Percentiles rank a stretch among this genome's conserved stretches.
Evolutionary conservation across 768 basidiomycete species (phyloP).

Genomic region (Neoboletus brunneissimus): DNA sequence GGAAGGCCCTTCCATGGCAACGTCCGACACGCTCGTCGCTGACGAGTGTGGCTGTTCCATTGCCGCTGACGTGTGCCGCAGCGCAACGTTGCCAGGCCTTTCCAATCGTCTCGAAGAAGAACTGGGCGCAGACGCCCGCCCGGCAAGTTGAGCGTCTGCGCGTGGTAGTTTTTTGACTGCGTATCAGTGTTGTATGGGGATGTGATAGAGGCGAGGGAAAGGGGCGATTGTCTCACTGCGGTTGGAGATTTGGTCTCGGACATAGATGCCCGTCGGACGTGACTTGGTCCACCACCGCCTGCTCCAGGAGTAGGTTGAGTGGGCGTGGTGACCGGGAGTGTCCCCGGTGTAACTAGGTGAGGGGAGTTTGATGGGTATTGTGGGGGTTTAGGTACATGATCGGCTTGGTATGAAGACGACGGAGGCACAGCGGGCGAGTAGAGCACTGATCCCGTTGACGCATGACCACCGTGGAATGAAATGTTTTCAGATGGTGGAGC

Average conservation of each 20-base stretch:
- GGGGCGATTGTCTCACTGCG: conserved; percentile 36
- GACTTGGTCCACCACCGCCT: conserved; percentile 18
- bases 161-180: conserved; percentile 73
- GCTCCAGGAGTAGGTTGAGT: conserved; percentile 14
- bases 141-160: conserved; percentile 71
- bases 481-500: conserved; percentile 25
- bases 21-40: conserved; percentile 20
- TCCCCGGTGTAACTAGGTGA: conserved; percentile 24
- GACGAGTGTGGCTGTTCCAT: conserved; percentile 27
- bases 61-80: conserved; percentile 36
- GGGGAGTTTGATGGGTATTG: conserved; percentile 30
- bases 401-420: conserved; percentile 24
- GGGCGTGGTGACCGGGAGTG: conserved; percentile 20
- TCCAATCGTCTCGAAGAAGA: conserved; percentile 31
- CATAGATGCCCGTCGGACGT: conserved; percentile 27
- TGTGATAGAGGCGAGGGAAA: conserved; percentile 42
- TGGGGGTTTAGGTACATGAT: conserved; percentile 22
- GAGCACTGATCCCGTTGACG: conserved; percentile 25
- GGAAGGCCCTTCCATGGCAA: conserved; percentile 31
- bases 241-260: conserved; percentile 33
- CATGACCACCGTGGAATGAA: conserved; percentile 29
- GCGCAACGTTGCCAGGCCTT: conserved; percentile 37
- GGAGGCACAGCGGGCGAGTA: conserved; percentile 23
- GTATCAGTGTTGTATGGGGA: conserved; percentile 36
- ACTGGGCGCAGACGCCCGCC: conserved; percentile 76